Percentiles rank a stretch among this genome's conserved stretches.
These are phyloP conservation scores for Saitozyma podzolica DNA, from an alignment of 768 basidiomycete species.

Conservation along the genomic window DNA sequence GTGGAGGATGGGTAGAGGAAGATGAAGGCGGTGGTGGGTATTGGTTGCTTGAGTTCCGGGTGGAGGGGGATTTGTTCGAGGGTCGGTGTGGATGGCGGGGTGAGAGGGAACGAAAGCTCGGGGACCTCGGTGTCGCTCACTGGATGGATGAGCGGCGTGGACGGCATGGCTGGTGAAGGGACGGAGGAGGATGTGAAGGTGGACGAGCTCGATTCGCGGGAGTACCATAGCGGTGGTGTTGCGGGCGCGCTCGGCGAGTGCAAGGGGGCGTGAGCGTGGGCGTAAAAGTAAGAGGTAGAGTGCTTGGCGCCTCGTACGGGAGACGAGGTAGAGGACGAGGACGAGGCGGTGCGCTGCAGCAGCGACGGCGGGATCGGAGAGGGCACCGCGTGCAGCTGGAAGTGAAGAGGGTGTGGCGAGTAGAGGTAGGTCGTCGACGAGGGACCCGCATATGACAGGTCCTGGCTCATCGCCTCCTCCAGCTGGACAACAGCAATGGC, in stretches of 20 bases:
- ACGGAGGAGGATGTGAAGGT: slow-evolving; percentile 5
- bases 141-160: slow-evolving; percentile 5
- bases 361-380: slow-evolving; percentile 34
- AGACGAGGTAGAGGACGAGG: slow-evolving; percentile 9
- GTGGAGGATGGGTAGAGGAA: too few species aligned
- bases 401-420: slow-evolving; percentile 31
- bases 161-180: slow-evolving; percentile 5
- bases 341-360: slow-evolving; percentile 24
- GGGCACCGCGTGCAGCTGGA: slow-evolving; percentile 17
- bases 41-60: too few species aligned
- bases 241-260: too few species aligned
- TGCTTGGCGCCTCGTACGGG: not conserved
- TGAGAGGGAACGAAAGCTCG: not conserved
- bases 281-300: slow-evolving; percentile 3
- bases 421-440: slow-evolving; percentile 10
- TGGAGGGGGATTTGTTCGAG: not conserved
- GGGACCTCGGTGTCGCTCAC: slow-evolving; percentile 10
- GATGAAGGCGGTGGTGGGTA: too few species aligned
- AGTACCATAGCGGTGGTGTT: not conserved
- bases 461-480: slow-evolving; percentile 19
- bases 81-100: not conserved
- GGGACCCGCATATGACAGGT: not conserved
- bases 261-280: too few species aligned
- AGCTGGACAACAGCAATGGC: slow-evolving; percentile 22
- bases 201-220: not conserved